Evolutionary conservation across 306 rosid genomes (phyloP).

Genomic region (Malus asiatica): DNA sequence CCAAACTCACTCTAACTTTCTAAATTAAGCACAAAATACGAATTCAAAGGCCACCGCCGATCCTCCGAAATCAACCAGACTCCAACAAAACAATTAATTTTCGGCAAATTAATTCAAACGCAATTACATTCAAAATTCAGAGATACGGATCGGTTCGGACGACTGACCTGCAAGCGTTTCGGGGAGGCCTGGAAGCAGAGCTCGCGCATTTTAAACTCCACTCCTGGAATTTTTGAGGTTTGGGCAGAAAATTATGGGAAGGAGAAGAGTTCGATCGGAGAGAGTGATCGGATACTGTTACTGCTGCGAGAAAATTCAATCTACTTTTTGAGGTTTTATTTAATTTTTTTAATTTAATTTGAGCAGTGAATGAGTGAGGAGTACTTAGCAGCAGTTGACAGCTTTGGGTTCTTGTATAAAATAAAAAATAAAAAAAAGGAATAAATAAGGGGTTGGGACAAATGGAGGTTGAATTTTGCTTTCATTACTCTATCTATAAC

Average conservation of each 20-base stretch:
- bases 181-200: conserved; percentile 26
- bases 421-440: too few relatives aligned
- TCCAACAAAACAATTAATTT: background rate
- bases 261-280: background rate
- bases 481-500: background rate
- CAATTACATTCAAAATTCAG: background rate
- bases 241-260: background rate
- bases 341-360: background rate
- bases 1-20: background rate
- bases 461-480: background rate
- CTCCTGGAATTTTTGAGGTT: background rate
- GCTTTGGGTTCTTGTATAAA: background rate
- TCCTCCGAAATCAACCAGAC: background rate
- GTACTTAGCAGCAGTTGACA: background rate
- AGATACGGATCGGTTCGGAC: background rate
- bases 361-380: background rate
- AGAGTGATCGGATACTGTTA: background rate
- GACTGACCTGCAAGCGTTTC: conserved; percentile 32
- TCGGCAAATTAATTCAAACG: background rate
- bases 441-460: background rate
- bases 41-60: background rate
- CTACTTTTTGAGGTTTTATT: background rate
- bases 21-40: background rate
- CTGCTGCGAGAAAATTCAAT: background rate
- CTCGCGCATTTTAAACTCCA: conserved; percentile 34